Evolutionary conservation across 495 filamentous ascomycete genomes (phyloP), one percentile per base, ranked within the genome.

Genomic region (Aspergillus avenaceus): DNA sequence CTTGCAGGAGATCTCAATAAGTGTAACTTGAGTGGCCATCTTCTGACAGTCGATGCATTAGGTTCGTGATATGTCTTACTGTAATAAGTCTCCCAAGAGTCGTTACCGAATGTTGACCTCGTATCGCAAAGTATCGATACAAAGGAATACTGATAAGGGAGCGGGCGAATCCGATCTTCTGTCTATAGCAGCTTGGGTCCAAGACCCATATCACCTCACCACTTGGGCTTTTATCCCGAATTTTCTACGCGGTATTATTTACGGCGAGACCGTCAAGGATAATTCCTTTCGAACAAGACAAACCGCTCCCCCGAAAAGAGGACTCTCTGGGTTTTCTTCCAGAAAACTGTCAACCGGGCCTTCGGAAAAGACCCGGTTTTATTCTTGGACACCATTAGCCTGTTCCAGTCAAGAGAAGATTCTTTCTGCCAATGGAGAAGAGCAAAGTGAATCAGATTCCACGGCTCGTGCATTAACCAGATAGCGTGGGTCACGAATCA

Each of bases 51-150:
- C 22, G 14, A 18, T 46, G 43, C 43, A 28, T n/a, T n/a, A n/a
- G n/a, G n/a, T n/a, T n/a, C n/a, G n/a, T 32, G 43, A 46, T 22
- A 46, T 46, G 43, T 46, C 43, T 46, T 46, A 46, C 43, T 46
- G 28, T 31, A 29, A 46, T 46, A 26, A 44, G 14, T 19, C 3
- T 36, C 24, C 24, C 9, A 14, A 41, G 25, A 1, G 8, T 29
- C 12, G 12, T 16, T 12, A 8, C n/a, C 32, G 16, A 3, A 11
- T 36, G 31, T n/a, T 36, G 4, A 36, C 18, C 18, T 45, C 19
- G 16, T 29, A 45, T 27, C 26, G 43, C n/a, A n/a, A n/a, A n/a
- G n/a, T n/a, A n/a, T n/a, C n/a, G n/a, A n/a, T n/a, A n/a, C n/a
- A n/a, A n/a, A n/a, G n/a, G n/a, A n/a, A n/a, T n/a, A n/a, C n/a